These are phyloP conservation scores for Tetrapisispora fleetii DNA, from an alignment of 805 yeast genomes.

Conservation along the genomic window DNA sequence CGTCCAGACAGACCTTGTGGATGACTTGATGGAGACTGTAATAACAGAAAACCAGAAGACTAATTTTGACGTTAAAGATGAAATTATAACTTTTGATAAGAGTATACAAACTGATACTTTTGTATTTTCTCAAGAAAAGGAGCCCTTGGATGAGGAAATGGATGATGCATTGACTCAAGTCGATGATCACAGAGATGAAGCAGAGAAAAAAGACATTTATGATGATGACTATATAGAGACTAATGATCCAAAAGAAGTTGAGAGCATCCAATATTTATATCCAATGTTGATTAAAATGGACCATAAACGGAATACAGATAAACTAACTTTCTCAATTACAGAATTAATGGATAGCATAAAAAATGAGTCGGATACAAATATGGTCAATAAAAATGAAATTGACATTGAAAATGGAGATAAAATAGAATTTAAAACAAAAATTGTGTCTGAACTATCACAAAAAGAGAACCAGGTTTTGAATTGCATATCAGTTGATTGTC, in stretches of 20 bases:
- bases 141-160: background rate
- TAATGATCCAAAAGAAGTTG: background rate
- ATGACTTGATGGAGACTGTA: background rate
- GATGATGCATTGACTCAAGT: background rate
- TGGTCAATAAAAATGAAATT: background rate
- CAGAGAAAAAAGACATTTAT: background rate
- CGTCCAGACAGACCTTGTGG: background rate
- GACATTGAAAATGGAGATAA: background rate
- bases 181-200: background rate
- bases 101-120: slow-evolving; percentile 16
- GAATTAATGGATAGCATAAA: background rate
- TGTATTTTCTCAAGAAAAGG: background rate
- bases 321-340: background rate
- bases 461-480: background rate
- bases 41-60: background rate
- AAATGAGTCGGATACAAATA: background rate
- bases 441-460: background rate
- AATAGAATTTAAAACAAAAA: background rate
- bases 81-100: slow-evolving; percentile 16
- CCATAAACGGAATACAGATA: background rate
- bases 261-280: background rate
- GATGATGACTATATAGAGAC: background rate
- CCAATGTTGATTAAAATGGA: background rate
- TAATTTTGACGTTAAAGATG: background rate
- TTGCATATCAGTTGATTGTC: background rate